Evolutionary conservation across 257 asterid genomes (phyloP), one percentile per base, ranked within the genome.

Genomic region (Plantago ovata): DNA sequence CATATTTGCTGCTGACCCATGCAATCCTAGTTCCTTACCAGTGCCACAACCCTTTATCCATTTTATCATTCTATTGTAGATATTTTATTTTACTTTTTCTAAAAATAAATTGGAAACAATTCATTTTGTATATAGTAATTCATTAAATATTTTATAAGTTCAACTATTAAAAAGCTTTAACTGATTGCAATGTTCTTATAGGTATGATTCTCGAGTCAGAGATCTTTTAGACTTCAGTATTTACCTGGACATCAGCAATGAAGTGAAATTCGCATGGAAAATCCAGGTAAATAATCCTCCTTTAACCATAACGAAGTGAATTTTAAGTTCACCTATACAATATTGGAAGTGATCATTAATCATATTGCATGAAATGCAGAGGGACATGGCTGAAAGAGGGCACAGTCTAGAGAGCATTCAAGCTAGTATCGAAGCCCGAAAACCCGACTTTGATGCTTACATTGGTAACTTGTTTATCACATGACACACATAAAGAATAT

Each of bases 361-460:
- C n/a, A 69, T 45, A 20, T 56, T 66, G 18, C 39, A 15, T 56
- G 54, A 57, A 51, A 59, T 75, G 76, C 78, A 92, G 98, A 82
- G 98, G 69, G 98, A 93, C 77, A 93, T 93, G 98, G 98, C 98
- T 51, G 98, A 93, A 72, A 84, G 98, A 82, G 98, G 98, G 9
- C 98, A 93, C 89, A 93, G 96, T 52, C 89, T 93, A 21, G 98
- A 93, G 68, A 93, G 98, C 76, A 93, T 89, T 73, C 84, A 89
- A 69, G 98, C 98, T 38, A 93, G 98, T 58, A 93, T 88, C 59
- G 95, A 89, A 81, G 94, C 98, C 60, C 65, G 97, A 38, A 89
- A 93, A 53, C 95, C 98, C 6, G 96, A 88, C 64, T 93, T 93
- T 58, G 97, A 93, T 51, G 98, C 98, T 32, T 92, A 72, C 72